Percentiles rank a stretch among this genome's conserved stretches.
These are phyloP conservation scores for Solanum peruvianum DNA, from an alignment of 257 asterid species.

Conservation along the genomic window DNA sequence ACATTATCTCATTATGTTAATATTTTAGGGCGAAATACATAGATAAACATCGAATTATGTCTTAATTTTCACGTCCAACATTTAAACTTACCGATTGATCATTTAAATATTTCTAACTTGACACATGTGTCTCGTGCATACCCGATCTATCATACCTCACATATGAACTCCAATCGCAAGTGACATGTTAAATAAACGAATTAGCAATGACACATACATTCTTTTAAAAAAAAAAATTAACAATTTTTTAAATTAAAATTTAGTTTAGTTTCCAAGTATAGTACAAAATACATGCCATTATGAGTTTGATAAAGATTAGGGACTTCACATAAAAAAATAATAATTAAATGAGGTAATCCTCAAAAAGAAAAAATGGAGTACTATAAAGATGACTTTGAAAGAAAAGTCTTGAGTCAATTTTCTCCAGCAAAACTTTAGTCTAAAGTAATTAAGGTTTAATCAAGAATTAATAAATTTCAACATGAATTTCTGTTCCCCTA, in stretches of 20 bases:
- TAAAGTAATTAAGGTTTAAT: not conserved
- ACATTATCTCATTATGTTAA: not conserved
- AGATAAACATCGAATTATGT: not conserved
- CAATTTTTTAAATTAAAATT: not conserved
- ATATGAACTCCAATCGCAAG: not conserved
- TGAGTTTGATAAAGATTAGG: not conserved
- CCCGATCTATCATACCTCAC: not conserved
- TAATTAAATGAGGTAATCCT: not conserved
- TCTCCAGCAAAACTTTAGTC: not conserved
- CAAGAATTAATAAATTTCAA: not conserved
- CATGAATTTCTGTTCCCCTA: not conserved
- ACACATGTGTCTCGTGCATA: not conserved
- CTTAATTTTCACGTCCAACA: not conserved
- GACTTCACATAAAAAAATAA: not conserved
- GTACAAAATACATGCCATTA: not conserved
- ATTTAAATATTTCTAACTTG: not conserved
- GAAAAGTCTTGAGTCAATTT: not conserved
- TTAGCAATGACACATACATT: not conserved
- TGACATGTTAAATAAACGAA: not conserved
- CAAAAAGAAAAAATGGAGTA: not conserved
- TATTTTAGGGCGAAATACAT: not conserved
- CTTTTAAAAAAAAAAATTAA: fast-evolving
- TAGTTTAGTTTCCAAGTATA: not conserved
- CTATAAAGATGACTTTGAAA: not conserved
- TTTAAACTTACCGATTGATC: not conserved